Evolutionary conservation across 2,329 filamentous ascomycete genomes (phyloP), one percentile per base, ranked within the genome.

Genomic region (Trichophyton equinum): DNA sequence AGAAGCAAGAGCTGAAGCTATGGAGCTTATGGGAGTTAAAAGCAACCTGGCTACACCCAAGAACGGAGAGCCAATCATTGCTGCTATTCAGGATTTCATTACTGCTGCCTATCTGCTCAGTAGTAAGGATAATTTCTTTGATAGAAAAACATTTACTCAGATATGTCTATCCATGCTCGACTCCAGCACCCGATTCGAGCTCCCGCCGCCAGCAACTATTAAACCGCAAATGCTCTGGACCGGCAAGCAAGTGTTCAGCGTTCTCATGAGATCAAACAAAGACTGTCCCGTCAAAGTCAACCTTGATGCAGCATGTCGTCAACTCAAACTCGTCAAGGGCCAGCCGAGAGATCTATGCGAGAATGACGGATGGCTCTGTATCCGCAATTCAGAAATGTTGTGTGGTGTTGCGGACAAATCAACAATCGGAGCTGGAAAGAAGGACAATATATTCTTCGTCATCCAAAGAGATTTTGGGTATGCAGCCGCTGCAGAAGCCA

Each of bases 31-130:
- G 94, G 94, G 94, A 47, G 91, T 99, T 61, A 96, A 96, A 76
- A 85, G 97, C 78, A 99, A 99, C 72, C 75, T 99, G 62, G 88
- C 88, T 2, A 99, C 94, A 0, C 94, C 94, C 0, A 96, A 96
- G 75, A 97, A 97, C 75, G 94, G 94, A 71, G 92, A 96, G 67
- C 94, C 94, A 1, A 95, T 99, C 68, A 97, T 99, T 76, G 91
- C 91, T 18, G 92, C 94, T n/a, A 99, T 95, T 33, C 94, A 99
- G 70, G 94, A 99, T 79, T 99, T 99, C 76, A 97, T 99, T 68
- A 97, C 92, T 27, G 91, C 91, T 3, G 89, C 94, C 0, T 99
- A 91, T 70, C 77, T 97, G 3, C 79, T 97, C 27, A 96, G 90
- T 68, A 88, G 86, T 73, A 97, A 97, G 71, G 92, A 97, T 71